These are phyloP conservation scores for Penicillium waksmanii DNA, from an alignment of 495 filamentous ascomycete genomes.

Conservation along the genomic window DNA sequence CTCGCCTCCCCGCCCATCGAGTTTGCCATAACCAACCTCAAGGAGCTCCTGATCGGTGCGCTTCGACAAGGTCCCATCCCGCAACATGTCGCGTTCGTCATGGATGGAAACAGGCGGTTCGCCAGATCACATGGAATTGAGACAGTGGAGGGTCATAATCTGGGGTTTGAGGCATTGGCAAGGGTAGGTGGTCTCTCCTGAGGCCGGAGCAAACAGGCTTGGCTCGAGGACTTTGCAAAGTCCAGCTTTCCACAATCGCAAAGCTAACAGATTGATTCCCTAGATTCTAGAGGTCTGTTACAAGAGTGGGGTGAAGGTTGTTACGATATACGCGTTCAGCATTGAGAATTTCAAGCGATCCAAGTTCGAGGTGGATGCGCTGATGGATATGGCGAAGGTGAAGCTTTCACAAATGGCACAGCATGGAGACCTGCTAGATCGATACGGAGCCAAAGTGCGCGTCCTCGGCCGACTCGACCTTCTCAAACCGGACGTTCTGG, in stretches of 20 bases:
- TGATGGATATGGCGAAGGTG: constrained; percentile 97
- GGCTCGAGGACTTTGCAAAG: neutral
- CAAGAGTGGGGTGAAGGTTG: constrained; percentile 88
- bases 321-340: constrained; percentile 97
- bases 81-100: constrained; percentile 94
- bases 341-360: constrained; percentile 99
- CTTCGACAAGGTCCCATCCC: constrained; percentile 89
- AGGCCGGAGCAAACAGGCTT: neutral
- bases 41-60: constrained; percentile 83
- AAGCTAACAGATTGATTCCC: constrained; percentile 5
- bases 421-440: constrained; percentile 90
- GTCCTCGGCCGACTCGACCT: constrained; percentile 82
- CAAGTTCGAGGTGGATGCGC: constrained; percentile 94
- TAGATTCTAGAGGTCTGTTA: constrained; percentile 97
- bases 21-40: constrained; percentile 71
- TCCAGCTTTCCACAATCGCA: neutral
- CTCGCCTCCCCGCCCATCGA: constrained; percentile 86
- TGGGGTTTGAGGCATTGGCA: constrained; percentile 94
- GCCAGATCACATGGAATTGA: constrained; percentile 89
- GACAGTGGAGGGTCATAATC: constrained; percentile 94
- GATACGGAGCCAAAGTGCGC: constrained; percentile 85
- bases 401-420: constrained; percentile 89
- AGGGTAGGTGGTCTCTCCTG: constrained; percentile 51
- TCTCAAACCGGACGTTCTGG: constrained; percentile 81
- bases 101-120: constrained; percentile 96